Base-by-base conservation (phyloP, 495 filamentous ascomycete genomes). In the Opeltia flavorubescens region DNA sequence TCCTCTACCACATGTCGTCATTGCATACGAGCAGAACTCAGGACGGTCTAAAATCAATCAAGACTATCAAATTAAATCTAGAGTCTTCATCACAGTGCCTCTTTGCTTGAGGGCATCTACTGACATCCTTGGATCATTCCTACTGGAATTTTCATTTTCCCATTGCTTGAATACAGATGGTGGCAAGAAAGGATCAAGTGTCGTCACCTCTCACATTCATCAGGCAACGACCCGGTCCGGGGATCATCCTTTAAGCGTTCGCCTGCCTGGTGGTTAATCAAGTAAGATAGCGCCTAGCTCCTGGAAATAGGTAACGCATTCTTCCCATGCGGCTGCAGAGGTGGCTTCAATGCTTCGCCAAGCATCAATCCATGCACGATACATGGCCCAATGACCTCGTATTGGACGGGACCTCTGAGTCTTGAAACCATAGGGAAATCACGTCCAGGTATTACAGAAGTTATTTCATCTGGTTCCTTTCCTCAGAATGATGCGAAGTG, bases 301-400 rank as follows among this genome's bases (percentile, higher is more conserved):
- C 33, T 35, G 33, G 33, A 15, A 13, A 35, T 17, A 2, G 33
- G 33, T 6, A 35, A 17, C 12, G 18, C 12, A 35, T 35, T 17
- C 3, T n/a, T 35, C 33, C 33, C n/a, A 6, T 13, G 39, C 20
- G 39, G 39, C 25, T 24, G 5, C 13, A 27, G 39, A 43, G 39
- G 39, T 5, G 20, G 20, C 25, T 33, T 44, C 25, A 44, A 44
- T 1, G 23, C 42, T 26, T 44, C 42, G 42, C 42, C 42, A 20
- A 15, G 15, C 42, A 44, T 44, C 4, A 44, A 9, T 21, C 42
- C 42, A 29, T 44, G 42, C 21, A 44, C 42, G 42, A 29, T 28
- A 21, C 42, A 44, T 11, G 25, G 25, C 12, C 28, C 28, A n/a
- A 44, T 25, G 1, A 43, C 20, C 17, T 43, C 39, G 39, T 20